Base-by-base conservation (phyloP, 176 grass and related monocot genomes). In the Stipa capillata region DNA sequence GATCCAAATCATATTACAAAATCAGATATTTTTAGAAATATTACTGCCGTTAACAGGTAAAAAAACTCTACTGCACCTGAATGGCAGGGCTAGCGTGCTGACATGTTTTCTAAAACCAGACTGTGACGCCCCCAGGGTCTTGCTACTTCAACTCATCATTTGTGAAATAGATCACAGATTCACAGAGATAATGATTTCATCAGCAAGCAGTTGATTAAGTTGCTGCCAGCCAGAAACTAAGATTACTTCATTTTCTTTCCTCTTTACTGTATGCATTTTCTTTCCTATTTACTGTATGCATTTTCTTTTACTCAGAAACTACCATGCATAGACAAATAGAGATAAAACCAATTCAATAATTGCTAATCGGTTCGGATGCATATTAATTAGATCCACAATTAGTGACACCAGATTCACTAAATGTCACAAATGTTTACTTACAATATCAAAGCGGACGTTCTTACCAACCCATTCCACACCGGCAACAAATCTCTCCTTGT, bases 391-490 rank as follows among this genome's bases (percentile, higher is more conserved):
- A 57, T 32, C 2, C 73, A 12, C 36, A 44, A 65, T 20, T 57
- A 83, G 29, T 51, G 35, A 71, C 89, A 84, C 20, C 68, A 84
- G 73, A 67, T 80, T 77, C 23, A 72, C 41, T 41, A 81, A 76
- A 76, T 73, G 55, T 51, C 43, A 21, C 56, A 73, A 12, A 57
- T 58, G 86, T 50, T 83, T 76, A 97, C 93, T 97, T 90, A 94
- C 95, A 85, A 97, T 97, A 76, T 94, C 84, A 80, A 97, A 94
- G 59, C 75, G 82, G 79, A 97, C 91, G 86, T 97, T 97, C 83
- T 79, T 92, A 73, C 89, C 79, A 83, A 97, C 61, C 95, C 95
- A 97, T 58, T 97, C 91, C 84, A 97, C 85, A 53, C 89, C 89
- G 65, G 79, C 82, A 84, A 62, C 59, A 85, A 97, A 97, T 83